Evolutionary conservation across 139 green algal genomes (phyloP), one percentile per base, ranked within the genome.

Genomic region (Haematococcus sp.): DNA sequence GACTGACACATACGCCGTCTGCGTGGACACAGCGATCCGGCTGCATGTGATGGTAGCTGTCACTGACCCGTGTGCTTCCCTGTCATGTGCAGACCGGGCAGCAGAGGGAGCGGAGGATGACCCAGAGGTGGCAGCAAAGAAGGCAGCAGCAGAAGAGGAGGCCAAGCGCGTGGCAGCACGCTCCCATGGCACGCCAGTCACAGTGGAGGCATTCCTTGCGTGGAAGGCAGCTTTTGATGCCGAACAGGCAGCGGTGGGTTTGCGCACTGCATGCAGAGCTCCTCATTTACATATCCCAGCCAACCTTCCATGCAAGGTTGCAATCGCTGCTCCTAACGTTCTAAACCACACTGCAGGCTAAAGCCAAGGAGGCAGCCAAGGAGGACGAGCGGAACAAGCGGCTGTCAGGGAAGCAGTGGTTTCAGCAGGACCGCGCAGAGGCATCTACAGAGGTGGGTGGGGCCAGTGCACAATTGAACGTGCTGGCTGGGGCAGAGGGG

Each of bases 361-460:
- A 66, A 63, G 70, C 63, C 20, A 61, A 58, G 28, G 61, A 72
- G 61, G 0, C 30, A 7, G 56, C 59, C 1, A 65, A 72, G 54
- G 64, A 73, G 11, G 40, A 73, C 25, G 73, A 77, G 19, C 60
- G 32, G 25, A 72, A 69, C 32, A 79, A 70, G 30, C 58, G 79
- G 22, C 58, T 88, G 22, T 91, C 81, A 0, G 91, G 91, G 22
- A 91, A 87, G 75, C 70, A 89, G 63, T 96, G 76, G 71, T 96
- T 96, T 76, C 44, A 88, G 73, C 70, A 84, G 56, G 73, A 87
- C 75, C 73, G 46, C 4, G 65, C 23, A 27, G 30, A 55, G 33
- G 54, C 51, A 0, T 52, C 51, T 16, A 23, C 20, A 30, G 71
- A 63, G 61, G 55, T 44, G 17, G n/a, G n/a, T n/a, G n/a, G n/a